Base-by-base conservation (phyloP, 2,329 filamentous ascomycete genomes). In the Aspergillus fischeri region DNA sequence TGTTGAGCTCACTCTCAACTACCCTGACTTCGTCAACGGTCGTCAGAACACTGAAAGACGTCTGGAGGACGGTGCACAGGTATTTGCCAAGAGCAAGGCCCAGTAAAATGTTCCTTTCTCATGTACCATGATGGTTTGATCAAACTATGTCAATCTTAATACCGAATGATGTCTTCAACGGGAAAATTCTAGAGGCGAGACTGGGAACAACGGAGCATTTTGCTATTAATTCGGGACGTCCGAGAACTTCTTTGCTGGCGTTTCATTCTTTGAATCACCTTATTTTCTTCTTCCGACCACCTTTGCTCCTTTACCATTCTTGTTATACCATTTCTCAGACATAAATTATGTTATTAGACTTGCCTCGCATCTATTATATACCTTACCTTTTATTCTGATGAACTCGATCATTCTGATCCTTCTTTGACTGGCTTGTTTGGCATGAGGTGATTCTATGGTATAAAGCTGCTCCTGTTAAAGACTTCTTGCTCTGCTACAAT, bases 1-100 rank as follows among this genome's bases (percentile, higher is more conserved):
- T 41, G 89, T 92, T 49, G 92, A 97, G 83, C 80, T 96, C 71
- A 96, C 92, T 32, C 85, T 97, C 73, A 96, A 96, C 84, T 94
- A 96, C 82, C 92, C 92, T 59, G 92, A 96, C 79, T 96, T 96
- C 73, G 92, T 97, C 81, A 97, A 97, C 71, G 80, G 81, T 58
- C 77, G 85, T 63, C 75, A 81, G 70, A 88, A 88, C 77, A 78
- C 72, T 55, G 85, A 88, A 78, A 77, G 85, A 60, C 78, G 85
- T 61, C 75, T 88, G 60, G 78, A 83, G 48, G 85, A 87, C 55
- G 85, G 84, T 64, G 82, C 82, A 51, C 84, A 86, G 74, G 70
- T 78, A 56, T 86, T 85, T 55, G 73, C 73, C 69, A 79, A 82
- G 74, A 80, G 73, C 64, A 61, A 64, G 55, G 61, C 63, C 50